These are phyloP conservation scores for Aspergillus homomorphus DNA, from an alignment of 495 filamentous ascomycete species.

Conservation along the genomic window DNA sequence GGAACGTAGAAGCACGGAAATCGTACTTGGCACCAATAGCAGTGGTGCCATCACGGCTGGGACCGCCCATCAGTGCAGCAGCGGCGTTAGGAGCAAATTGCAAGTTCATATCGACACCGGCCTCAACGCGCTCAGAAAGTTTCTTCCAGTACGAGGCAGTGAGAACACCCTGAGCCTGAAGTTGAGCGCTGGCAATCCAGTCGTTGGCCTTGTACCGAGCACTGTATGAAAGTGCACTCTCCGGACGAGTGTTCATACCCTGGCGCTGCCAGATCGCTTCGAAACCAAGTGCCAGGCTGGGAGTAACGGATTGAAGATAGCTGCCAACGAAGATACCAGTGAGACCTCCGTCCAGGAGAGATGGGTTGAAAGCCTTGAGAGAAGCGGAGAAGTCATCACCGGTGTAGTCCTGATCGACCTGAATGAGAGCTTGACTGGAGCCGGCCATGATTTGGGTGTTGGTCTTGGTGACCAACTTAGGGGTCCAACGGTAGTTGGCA, in stretches of 20 bases:
- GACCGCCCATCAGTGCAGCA: conserved; percentile 64
- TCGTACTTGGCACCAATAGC: conserved; percentile 97
- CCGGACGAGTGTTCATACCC: conserved; percentile 71
- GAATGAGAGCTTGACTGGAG: conserved; percentile 67
- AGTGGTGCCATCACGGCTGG: conserved; percentile 80
- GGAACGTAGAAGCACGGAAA: conserved; percentile 90
- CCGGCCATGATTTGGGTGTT: conserved; percentile 74
- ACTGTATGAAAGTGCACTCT: conserved; percentile 81
- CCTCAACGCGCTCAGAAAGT: conserved; percentile 92
- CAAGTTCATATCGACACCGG: conserved; percentile 91
- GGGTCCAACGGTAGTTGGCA: conserved; percentile 85
- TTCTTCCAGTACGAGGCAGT: conserved; percentile 93
- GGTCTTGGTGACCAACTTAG: conserved; percentile 74
- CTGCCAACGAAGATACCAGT: conserved; percentile 94
- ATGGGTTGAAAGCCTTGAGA: conserved; percentile 92
- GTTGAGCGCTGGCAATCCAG: conserved; percentile 85
- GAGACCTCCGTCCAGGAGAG: conserved; percentile 80
- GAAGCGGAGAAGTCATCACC: conserved; percentile 90
- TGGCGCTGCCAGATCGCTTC: conserved; percentile 92
- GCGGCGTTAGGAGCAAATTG: conserved; percentile 65
- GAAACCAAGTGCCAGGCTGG: conserved; percentile 80
- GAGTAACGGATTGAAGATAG: conserved; percentile 91
- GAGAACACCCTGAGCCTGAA: conserved; percentile 79
- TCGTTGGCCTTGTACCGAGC: conserved; percentile 84
- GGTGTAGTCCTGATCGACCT: conserved; percentile 90